These are phyloP conservation scores for Yamadazyma epiphylla DNA, from an alignment of 1,139 yeast genomes.

Conservation along the genomic window DNA sequence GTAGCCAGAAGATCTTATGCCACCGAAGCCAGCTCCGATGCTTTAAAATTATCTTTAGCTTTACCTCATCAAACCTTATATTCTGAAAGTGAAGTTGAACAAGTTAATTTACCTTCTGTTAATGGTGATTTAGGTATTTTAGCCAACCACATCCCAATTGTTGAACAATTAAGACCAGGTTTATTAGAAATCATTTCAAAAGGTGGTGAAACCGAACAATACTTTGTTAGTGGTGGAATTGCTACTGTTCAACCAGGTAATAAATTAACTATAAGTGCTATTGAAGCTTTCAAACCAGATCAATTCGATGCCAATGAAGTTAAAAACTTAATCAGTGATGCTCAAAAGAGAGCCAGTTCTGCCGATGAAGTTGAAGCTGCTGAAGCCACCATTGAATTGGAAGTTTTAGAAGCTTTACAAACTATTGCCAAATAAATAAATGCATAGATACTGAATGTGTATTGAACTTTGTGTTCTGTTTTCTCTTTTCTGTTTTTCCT, in stretches of 20 bases:
- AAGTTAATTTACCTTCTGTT: slow-evolving; percentile 94
- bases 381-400: slow-evolving; percentile 92
- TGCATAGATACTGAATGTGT: neutral
- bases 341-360: slow-evolving; percentile 86
- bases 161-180: slow-evolving; percentile 97
- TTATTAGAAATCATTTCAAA: slow-evolving; percentile 86
- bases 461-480: too few relatives aligned
- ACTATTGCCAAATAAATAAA: slow-evolving; percentile 70
- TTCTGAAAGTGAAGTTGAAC: slow-evolving; percentile 56
- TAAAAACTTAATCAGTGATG: slow-evolving; percentile 82
- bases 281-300: slow-evolving; percentile 93
- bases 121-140: slow-evolving; percentile 97
- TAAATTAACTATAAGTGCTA: slow-evolving; percentile 84
- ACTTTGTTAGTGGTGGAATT: slow-evolving; percentile 93
- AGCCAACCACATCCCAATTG: slow-evolving; percentile 97
- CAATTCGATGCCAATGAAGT: slow-evolving; percentile 81
- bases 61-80: slow-evolving; percentile 76
- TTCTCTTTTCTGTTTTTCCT: too few relatives aligned
- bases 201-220: slow-evolving; percentile 71
- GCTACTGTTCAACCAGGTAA: slow-evolving; percentile 97
- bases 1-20: slow-evolving; percentile 82
- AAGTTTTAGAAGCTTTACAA: slow-evolving; percentile 92
- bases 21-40: slow-evolving; percentile 76
- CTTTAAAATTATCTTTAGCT: slow-evolving; percentile 84
- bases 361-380: slow-evolving; percentile 88